Base-by-base conservation (phyloP, 1,284 basidiomycete genomes). In the Leccinum proximum region DNA sequence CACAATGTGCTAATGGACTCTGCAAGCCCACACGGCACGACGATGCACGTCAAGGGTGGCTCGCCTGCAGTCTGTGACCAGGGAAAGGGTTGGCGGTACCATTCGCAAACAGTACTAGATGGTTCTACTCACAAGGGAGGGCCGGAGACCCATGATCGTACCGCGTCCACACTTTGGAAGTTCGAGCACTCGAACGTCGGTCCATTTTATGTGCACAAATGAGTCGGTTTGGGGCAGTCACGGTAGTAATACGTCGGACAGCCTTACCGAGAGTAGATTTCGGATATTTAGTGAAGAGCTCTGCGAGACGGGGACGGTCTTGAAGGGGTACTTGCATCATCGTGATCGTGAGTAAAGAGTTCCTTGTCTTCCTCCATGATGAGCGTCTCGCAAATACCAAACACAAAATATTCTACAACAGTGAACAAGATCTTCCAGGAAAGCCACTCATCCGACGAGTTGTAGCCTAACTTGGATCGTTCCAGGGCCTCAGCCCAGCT, bases 11-110 rank as follows among this genome's bases (percentile, higher is more conserved):
- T 90, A 16, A 92, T 70, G 0, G 81, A 82, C 71, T 93, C 91
- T 4, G 84, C 77, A 9, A 92, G 79, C 1, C 82, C 80, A 67
- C 89, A 92, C 5, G 91, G 91, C 0, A 92, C 80, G 37, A 90
- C 87, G 68, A 82, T 76, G 16, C 84, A 77, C 9, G 72, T 57
- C 10, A 72, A 68, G 2, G 66, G 18, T 5, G 62, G 65, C 45
- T 73, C 70, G 7, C 66, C 72, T 2, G 65, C 64, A 22, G 70
- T 67, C 75, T 73, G 62, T 57, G 16, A 8, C 8, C 40, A 42
- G 16, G 40, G n/a, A 48, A 48, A 48, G 45, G 18, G 10, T 50
- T 11, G 18, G 48, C 6, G 18, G 18, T 3, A 22, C 18, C 18
- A 18, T 50, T 22, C 5, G 53, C 22, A 54, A 30, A 14, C n/a